Conservation (phyloP, 495 filamentous ascomycete species). For the Immersiella caudata region DNA sequence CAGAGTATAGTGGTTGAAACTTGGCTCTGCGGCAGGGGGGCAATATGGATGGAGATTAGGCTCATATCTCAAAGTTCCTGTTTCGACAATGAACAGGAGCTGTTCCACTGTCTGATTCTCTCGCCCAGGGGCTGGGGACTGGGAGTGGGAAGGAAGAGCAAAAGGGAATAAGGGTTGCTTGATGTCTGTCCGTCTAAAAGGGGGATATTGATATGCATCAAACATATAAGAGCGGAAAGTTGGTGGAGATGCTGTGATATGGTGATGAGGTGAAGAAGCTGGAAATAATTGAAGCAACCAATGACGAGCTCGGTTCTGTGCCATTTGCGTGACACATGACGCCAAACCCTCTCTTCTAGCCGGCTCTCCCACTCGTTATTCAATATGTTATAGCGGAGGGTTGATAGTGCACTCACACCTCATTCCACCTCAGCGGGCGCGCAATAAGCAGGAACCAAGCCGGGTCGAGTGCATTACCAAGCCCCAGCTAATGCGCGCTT, state of each 20-base stretch:
- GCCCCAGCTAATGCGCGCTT: constrained; percentile 14
- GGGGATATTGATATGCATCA: background rate
- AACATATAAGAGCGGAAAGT: background rate
- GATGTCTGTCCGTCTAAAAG: background rate
- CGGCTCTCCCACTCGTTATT: background rate
- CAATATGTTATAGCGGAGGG: background rate
- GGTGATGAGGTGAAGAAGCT: background rate
- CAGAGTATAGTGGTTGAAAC: constrained; percentile 4
- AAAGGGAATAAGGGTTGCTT: background rate
- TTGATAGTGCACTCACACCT: background rate
- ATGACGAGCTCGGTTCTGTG: background rate
- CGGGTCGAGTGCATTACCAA: constrained; percentile 19
- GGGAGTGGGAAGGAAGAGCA: background rate
- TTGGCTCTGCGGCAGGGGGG: constrained; percentile 4
- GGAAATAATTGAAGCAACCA: background rate
- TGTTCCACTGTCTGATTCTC: background rate
- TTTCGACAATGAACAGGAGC: background rate
- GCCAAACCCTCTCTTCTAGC: background rate
- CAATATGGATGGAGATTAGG: constrained; percentile 15
- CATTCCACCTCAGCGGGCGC: background rate
- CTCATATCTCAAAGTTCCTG: background rate
- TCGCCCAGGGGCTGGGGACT: background rate
- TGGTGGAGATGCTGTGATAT: background rate
- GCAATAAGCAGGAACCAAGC: constrained; percentile 16
- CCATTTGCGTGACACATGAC: background rate